phyloP scores from a whole-genome alignment of 768 basidiomycete genomes.

The Mrakia frigida region DNA sequence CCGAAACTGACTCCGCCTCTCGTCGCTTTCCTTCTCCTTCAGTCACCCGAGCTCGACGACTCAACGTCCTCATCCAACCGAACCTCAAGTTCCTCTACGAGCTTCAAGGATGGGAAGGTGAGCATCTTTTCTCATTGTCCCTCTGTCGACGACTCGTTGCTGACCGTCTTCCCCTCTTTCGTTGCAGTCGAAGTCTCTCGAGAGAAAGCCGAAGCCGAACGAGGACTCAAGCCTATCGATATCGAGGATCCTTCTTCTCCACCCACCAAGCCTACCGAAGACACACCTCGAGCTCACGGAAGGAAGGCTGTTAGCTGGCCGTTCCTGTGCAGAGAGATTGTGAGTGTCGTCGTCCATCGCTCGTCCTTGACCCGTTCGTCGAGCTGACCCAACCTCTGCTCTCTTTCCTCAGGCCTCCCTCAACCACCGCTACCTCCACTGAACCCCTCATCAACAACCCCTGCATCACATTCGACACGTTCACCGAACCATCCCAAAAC shows the following conservation, averaged over 20 bases:
- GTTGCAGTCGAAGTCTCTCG: conserved; percentile 28
- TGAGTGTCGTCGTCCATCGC: not conserved
- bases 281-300: conserved; percentile 12
- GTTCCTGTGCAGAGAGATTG: conserved; percentile 26
- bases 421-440: conserved; percentile 29
- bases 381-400: not conserved
- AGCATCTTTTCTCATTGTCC: not conserved
- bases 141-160: not conserved
- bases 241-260: not conserved
- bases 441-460: not conserved
- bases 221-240: not conserved
- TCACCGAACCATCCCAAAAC: too few species aligned
- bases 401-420: conserved; percentile 13
- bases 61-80: conserved; percentile 81
- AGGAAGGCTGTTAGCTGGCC: conserved; percentile 27
- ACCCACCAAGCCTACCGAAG: not conserved
- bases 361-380: not conserved
- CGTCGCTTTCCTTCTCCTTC: conserved; percentile 44
- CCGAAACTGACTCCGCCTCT: conserved; percentile 34
- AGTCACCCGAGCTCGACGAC: conserved; percentile 59
- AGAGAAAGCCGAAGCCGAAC: conserved; percentile 27
- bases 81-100: conserved; percentile 95
- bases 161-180: not conserved
- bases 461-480: not conserved
- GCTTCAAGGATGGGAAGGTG: conserved; percentile 81